Evolutionary conservation across 805 yeast genomes (phyloP).

Genomic region (Zygoascus flipseniorum): DNA sequence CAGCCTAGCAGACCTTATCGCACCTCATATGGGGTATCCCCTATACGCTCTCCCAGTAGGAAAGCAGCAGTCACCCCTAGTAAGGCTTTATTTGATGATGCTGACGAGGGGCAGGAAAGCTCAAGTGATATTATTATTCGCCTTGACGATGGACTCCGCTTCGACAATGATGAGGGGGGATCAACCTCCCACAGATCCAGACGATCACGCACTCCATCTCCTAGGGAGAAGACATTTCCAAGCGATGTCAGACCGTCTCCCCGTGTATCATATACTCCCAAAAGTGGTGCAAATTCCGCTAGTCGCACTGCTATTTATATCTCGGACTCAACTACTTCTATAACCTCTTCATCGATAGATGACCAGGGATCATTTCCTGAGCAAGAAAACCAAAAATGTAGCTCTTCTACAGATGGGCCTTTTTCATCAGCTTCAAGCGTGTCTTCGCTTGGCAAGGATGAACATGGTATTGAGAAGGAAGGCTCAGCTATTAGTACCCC

Average conservation of each 20-base stretch:
- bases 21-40: neutral
- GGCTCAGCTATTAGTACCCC: neutral
- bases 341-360: neutral
- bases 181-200: neutral
- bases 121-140: neutral
- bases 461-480: neutral
- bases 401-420: neutral
- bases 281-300: neutral
- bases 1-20: neutral
- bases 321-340: neutral
- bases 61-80: neutral
- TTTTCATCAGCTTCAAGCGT: slow-evolving; percentile 5
- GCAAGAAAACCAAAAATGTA: neutral
- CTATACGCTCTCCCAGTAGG: neutral
- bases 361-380: neutral
- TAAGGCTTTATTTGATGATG: neutral
- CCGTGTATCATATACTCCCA: neutral
- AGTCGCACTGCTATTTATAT: slow-evolving; percentile 1
- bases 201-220: neutral
- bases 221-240: neutral
- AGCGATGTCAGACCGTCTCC: neutral
- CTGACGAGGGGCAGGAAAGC: neutral
- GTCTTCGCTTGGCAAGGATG: neutral
- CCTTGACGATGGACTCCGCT: neutral
- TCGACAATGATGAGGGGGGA: neutral